Percentiles rank a stretch among this genome's conserved stretches.
Conservation (phyloP, 2,329 filamentous ascomycete genomes). For the Claviceps fusiformis region DNA sequence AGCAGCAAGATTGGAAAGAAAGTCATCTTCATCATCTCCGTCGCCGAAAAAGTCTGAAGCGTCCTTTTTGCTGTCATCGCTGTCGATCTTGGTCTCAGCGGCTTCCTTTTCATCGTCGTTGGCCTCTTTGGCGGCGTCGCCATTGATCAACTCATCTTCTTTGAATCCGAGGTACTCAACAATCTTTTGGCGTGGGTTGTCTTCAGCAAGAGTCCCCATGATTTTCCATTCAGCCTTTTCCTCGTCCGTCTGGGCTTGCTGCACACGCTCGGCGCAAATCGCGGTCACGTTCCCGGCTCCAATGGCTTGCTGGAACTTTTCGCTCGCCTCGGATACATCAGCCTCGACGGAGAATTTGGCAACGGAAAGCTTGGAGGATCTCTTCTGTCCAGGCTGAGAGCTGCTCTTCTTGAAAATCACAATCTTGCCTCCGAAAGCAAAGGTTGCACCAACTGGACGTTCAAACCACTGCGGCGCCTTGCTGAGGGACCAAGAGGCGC, state of each 20-base stretch:
- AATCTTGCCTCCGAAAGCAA: conserved; percentile 91
- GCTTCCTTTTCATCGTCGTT: conserved; percentile 13
- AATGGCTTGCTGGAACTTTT: conserved; percentile 75
- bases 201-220: conserved; percentile 73
- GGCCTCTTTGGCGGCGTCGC: conserved; percentile 22
- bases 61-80: conserved; percentile 38
- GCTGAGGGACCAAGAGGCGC: conserved; percentile 71
- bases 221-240: conserved; percentile 96
- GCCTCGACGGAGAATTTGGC: conserved; percentile 82
- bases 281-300: conserved; percentile 60
- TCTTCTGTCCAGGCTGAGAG: conserved; percentile 46
- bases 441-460: conserved; percentile 71
- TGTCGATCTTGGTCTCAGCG: conserved; percentile 19
- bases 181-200: conserved; percentile 74
- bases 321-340: conserved; percentile 67
- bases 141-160: conserved; percentile 41
- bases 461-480: conserved; percentile 88
- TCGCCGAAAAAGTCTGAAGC: conserved; percentile 69
- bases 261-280: conserved; percentile 70
- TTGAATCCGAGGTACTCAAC: conserved; percentile 83
- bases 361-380: conserved; percentile 66
- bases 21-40: conserved; percentile 58
- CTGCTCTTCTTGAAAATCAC: conserved; percentile 55
- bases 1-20: conserved; percentile 70
- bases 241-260: conserved; percentile 65